These are phyloP conservation scores for Cladorrhinum sp. DNA, from an alignment of 2,329 filamentous ascomycete species.

Conservation along the genomic window DNA sequence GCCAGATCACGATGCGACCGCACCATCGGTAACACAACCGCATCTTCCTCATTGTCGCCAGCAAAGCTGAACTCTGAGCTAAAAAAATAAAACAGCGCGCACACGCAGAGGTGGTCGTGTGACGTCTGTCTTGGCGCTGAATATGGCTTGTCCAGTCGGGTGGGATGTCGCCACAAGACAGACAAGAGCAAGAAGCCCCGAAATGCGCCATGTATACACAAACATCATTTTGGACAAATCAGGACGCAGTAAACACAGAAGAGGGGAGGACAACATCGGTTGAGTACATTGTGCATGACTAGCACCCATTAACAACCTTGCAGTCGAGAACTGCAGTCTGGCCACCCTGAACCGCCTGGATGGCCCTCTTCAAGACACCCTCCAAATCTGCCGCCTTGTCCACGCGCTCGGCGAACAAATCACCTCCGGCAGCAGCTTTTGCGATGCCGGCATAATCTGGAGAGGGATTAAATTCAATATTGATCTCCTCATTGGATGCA, in stretches of 20 bases:
- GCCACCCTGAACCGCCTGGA: conserved; percentile 49
- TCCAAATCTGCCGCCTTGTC: conserved; percentile 47
- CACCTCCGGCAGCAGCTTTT: conserved; percentile 55
- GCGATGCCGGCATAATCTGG: conserved; percentile 61
- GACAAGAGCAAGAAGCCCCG: background rate
- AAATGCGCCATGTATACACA: background rate
- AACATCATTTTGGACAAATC: background rate
- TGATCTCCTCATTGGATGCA: conserved; percentile 60
- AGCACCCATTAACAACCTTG: conserved; percentile 48
- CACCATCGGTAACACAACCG: no score
- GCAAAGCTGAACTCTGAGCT: background rate
- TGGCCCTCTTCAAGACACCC: conserved; percentile 46
- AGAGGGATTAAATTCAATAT: conserved; percentile 56
- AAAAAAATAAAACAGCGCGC: background rate
- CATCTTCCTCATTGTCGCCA: background rate
- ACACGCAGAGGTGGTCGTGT: background rate
- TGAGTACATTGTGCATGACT: background rate
- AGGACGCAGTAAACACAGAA: background rate
- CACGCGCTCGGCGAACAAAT: conserved; percentile 49
- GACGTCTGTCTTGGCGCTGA: background rate
- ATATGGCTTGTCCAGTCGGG: background rate
- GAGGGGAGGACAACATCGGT: background rate
- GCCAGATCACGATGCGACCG: background rate
- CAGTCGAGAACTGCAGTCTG: conserved; percentile 53
- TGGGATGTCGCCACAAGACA: background rate